A percentile compares a stretch with the other conserved stretches of the same genome.
phyloP scores from a whole-genome alignment of 2,329 filamentous ascomycete genomes.

The Dothiorella sarmentorum region DNA sequence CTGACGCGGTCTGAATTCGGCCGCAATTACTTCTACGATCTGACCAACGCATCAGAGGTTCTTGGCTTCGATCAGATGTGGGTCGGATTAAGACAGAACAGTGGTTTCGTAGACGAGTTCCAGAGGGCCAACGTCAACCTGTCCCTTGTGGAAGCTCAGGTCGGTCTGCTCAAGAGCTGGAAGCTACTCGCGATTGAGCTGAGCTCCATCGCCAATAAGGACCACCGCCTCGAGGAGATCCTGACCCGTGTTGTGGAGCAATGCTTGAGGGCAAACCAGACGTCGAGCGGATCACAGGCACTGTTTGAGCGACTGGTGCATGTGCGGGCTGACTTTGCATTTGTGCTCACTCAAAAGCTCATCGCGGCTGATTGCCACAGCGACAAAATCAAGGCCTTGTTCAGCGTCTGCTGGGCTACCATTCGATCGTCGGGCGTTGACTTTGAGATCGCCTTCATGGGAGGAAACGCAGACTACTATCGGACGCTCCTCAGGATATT shows the following conservation, averaged over 20 bases:
- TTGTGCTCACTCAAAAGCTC: conserved; percentile 77
- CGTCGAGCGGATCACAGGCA: conserved; percentile 67
- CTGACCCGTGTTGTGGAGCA: conserved; percentile 72
- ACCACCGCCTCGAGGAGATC: conserved; percentile 60
- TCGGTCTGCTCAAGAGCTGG: conserved; percentile 83
- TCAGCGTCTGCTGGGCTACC: conserved; percentile 59
- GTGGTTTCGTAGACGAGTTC: conserved; percentile 80
- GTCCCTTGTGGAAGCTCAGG: conserved; percentile 87
- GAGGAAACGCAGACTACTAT: conserved; percentile 66
- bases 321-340: conserved; percentile 72
- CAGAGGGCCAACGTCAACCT: conserved; percentile 84
- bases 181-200: conserved; percentile 83
- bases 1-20: conserved; percentile 66
- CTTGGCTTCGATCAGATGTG: conserved; percentile 75
- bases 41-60: conserved; percentile 70
- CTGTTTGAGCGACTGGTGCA: conserved; percentile 79
- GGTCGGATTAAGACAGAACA: conserved; percentile 52
- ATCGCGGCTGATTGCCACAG: conserved; percentile 54
- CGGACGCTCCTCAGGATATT: conserved; percentile 79
- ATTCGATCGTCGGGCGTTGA: conserved; percentile 53
- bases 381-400: conserved; percentile 51
- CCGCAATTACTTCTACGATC: conserved; percentile 77
- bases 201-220: conserved; percentile 58
- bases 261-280: conserved; percentile 75
- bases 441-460: conserved; percentile 58